Evolutionary conservation across 129 eudicot species (phyloP).

Genomic region (Mikania micrantha): DNA sequence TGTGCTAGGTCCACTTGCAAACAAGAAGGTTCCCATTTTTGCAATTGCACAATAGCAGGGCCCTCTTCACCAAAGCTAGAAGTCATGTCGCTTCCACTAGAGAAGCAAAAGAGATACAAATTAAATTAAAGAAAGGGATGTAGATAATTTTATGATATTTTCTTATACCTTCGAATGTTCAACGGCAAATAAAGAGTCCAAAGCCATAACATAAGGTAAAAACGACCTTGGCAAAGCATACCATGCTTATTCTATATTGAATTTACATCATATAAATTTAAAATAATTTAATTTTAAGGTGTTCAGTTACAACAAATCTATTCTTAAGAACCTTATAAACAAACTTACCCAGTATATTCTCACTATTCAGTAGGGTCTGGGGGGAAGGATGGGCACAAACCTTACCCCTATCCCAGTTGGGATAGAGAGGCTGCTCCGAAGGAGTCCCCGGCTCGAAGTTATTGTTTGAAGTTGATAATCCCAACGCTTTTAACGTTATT

Average conservation of each 20-base stretch:
- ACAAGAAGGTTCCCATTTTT: constrained; percentile 72
- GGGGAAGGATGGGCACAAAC: no score
- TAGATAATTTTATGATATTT: neutral
- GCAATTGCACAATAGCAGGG: constrained; percentile 71
- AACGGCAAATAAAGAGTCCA: neutral
- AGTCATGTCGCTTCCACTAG: constrained; percentile 35
- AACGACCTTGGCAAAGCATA: neutral
- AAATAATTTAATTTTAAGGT: neutral
- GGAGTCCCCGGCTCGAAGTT: no score
- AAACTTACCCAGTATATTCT: no score
- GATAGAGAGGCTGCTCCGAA: no score
- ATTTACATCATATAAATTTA: neutral
- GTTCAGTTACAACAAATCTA: constrained; percentile 6
- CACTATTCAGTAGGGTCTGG: no score
- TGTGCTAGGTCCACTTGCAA: constrained; percentile 44
- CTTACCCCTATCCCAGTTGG: no score
- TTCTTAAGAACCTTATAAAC: constrained; percentile 6
- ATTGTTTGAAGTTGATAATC: no score
- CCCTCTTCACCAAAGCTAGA: constrained; percentile 35
- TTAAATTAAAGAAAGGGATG: neutral
- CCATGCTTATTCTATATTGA: constrained; percentile 2
- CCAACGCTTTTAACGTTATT: no score
- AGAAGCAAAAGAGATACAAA: constrained; percentile 16
- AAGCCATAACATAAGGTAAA: constrained; percentile 1
- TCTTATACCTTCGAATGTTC: neutral